A percentile compares a stretch with the other conserved stretches of the same genome.
phyloP scores from a whole-genome alignment of 257 asterid genomes.

The Fraxinus cuspidata region DNA sequence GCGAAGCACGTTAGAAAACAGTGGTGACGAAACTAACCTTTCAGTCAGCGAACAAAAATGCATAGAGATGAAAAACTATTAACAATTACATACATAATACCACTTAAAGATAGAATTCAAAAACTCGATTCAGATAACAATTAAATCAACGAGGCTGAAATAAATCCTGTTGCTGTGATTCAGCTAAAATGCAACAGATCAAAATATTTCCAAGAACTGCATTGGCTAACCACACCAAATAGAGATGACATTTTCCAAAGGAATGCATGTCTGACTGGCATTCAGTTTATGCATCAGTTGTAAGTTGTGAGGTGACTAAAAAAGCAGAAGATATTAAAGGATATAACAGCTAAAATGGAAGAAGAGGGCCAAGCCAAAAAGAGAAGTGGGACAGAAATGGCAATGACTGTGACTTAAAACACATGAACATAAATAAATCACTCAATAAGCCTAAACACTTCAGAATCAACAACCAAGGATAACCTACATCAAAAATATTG shows the following conservation, averaged over 20 bases:
- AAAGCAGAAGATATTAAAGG: constrained; percentile 3
- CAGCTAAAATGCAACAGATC: constrained; percentile 19
- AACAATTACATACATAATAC: not conserved
- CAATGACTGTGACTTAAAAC: constrained; percentile 11
- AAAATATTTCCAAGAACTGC: constrained; percentile 8
- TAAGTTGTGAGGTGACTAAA: constrained; percentile 7
- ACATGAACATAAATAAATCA: constrained; percentile 7
- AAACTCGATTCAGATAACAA: constrained; percentile 18
- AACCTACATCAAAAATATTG: constrained; percentile 76
- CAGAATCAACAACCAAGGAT: constrained; percentile 18
- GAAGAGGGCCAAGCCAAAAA: constrained; percentile 3
- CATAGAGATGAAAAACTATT: constrained; percentile 7
- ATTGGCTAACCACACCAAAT: constrained; percentile 22
- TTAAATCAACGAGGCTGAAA: constrained; percentile 8
- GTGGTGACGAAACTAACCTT: constrained; percentile 9
- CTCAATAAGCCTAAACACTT: constrained; percentile 18
- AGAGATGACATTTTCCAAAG: constrained; percentile 11
- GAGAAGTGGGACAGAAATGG: constrained; percentile 6
- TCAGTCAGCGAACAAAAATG: constrained; percentile 9
- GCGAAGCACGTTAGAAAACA: constrained; percentile 18
- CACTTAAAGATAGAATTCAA: constrained; percentile 11
- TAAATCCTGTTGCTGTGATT: constrained; percentile 17
- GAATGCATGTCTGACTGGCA: constrained; percentile 17
- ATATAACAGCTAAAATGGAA: not conserved
- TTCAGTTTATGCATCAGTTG: constrained; percentile 12